Evolutionary conservation across 768 basidiomycete species (phyloP), one percentile per base, ranked within the genome.

Genomic region (Psilocybe subaeruginosa): DNA sequence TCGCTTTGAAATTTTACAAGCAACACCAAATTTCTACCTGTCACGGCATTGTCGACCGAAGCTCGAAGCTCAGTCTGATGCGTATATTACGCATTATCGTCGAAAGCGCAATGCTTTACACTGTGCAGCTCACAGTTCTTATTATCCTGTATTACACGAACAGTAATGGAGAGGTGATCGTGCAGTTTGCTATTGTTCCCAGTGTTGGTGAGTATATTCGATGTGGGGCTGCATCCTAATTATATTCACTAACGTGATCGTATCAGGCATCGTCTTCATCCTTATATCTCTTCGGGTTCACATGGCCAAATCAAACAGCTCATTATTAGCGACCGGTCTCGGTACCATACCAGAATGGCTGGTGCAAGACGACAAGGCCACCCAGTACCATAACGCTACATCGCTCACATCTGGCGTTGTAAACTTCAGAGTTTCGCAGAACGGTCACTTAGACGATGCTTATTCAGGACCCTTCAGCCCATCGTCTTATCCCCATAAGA

Each of bases 41-140:
- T 9, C 54, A 61, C 16, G 67, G 68, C 14, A 50, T 64, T 4
- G 33, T 64, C 11, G 63, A 59, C 17, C 53, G 39, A 23, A 57
- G 58, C 14, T 60, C 61, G 23, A 51, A 33, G 31, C 35, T 62
- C 2, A 63, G 48, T 23, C 50, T 68, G 12, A 49, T 62, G 8
- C 54, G 45, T 30, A 48, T 66, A n/a, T 33, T 63, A 5, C 62
- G 68, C 4, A 69, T 69, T 35, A 61, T 69, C 43, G 29, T 69
- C 29, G 68, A 69, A 58, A 68, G 66, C 43, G 68, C 68, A n/a
- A 56, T 63, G 58, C 27, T 69, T 30, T 69, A 69, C 52, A 67
- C 66, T 9, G 19, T 66, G 14, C 64, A 67, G 48, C 43, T 68
- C 5, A 53, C 64, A 19, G 30, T 68, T 49, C 54, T 69, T 8